A percentile compares a stretch with the other conserved stretches of the same genome.
Conservation (phyloP, 192 early-diverging fungal genomes). For the Backusella morwellensis region DNA sequence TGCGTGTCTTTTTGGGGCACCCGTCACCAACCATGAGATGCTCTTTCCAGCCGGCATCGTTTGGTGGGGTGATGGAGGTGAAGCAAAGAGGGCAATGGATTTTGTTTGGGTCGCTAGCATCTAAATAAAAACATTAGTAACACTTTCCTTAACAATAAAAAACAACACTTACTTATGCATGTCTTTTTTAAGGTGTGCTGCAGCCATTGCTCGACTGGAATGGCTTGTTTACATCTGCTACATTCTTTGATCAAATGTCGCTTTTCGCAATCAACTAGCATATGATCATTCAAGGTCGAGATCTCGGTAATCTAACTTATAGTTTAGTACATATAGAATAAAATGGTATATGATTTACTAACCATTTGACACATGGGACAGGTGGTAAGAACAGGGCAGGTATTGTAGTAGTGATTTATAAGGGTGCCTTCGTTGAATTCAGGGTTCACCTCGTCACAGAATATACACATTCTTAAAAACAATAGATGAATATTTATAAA, state of each 20-base stretch:
- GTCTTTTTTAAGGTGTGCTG: conserved; percentile 28
- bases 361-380: conserved; percentile 73
- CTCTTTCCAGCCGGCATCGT: conserved; percentile 60
- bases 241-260: conserved; percentile 57
- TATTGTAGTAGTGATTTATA: conserved; percentile 75
- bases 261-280: conserved; percentile 64
- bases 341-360: conserved; percentile 15
- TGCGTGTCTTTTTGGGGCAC: neutral
- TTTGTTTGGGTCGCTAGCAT: conserved; percentile 7
- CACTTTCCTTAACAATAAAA: neutral
- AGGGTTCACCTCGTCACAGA: conserved; percentile 66
- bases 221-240: conserved; percentile 34
- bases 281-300: conserved; percentile 60
- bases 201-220: conserved; percentile 31
- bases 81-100: conserved; percentile 41
- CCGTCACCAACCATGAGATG: conserved; percentile 49
- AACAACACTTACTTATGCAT: conserved; percentile 13
- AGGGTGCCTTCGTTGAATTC: conserved; percentile 68
- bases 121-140: too few species aligned
- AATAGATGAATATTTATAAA: neutral
- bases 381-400: conserved; percentile 68
- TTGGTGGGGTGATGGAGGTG: conserved; percentile 53
- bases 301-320: conserved; percentile 68
- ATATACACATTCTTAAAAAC: conserved; percentile 55
- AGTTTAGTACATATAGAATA: neutral